Base-by-base conservation (phyloP, 129 eudicot species). In the Ambrosia artemisiifolia region DNA sequence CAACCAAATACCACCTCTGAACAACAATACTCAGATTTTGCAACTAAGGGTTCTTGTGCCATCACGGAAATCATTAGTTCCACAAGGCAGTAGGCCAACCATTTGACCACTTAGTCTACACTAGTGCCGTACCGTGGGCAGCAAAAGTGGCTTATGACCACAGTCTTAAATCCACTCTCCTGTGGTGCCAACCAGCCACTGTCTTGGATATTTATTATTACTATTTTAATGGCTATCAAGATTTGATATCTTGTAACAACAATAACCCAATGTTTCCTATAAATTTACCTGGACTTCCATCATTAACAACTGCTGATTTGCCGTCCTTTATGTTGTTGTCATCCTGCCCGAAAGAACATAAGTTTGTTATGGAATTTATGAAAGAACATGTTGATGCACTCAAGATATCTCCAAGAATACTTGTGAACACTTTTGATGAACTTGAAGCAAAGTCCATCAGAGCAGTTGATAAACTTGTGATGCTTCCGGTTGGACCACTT, bases 131-230 rank as follows among this genome's bases (percentile, higher is more conserved):
- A 50, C 77, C 84, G 0, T 88, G 95, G 95, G 86, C 67, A 0
- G 81, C 79, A 0, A 50, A 68, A 63, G 90, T 88, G 73, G 84
- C 86, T 3, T 57, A 73, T 36, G 81, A 70, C 5, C 51, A 43
- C 11, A 33, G 79, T 14, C 11, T 88, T 16, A 67, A 81, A 5
- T 71, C 83, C 6, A 62, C 74, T 1, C 79, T 82, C 2, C 75
- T 82, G 2, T 88, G 95, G 90, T 85, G 84, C 38, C 90, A 88
- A 54, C 81, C 95, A 0, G 88, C 88, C 57, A 40, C 79, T 3
- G 67, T 81, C 2, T 75, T 81, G 40, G 81, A n/a, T 55, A 43
- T 83, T 11, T 83, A 86, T 64, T 83, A 83, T 53, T 73, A 75
- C 12, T 81, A 78, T 62, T 86, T 75, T 73, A 47, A 78, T 34